Percentiles rank a stretch among this genome's conserved stretches.
Conservation (phyloP, 2,329 filamentous ascomycete genomes). For the Calonectria ilicicola region DNA sequence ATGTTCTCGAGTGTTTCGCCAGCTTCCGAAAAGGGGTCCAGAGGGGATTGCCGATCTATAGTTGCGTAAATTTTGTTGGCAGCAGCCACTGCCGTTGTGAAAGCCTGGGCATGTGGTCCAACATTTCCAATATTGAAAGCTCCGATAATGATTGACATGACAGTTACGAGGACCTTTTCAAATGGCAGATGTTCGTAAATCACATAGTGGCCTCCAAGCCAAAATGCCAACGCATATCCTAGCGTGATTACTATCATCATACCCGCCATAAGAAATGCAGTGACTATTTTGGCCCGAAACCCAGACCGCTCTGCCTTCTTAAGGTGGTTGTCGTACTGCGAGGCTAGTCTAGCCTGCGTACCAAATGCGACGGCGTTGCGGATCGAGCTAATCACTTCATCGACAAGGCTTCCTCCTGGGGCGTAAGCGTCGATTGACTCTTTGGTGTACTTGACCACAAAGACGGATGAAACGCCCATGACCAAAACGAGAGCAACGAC, state of each 20-base stretch:
- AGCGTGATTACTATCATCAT: not conserved
- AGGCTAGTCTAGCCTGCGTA: constrained; percentile 74
- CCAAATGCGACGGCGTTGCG: not conserved
- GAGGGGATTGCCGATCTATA: constrained; percentile 74
- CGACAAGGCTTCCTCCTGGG: constrained; percentile 58
- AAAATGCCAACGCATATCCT: not conserved
- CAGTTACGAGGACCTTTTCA: constrained; percentile 75
- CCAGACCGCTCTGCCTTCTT: constrained; percentile 54
- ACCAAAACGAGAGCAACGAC: constrained; percentile 77
- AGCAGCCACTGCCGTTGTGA: constrained; percentile 62
- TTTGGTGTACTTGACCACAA: constrained; percentile 81
- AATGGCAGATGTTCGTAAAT: not conserved
- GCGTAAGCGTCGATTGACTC: constrained; percentile 78
- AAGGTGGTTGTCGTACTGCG: constrained; percentile 82
- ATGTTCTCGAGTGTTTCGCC: constrained; percentile 42
- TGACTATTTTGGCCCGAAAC: constrained; percentile 67
- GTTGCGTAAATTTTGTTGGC: constrained; percentile 86
- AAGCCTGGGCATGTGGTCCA: not conserved
- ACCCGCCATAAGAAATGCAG: not conserved
- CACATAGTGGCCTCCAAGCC: not conserved
- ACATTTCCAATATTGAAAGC: not conserved
- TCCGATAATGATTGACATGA: constrained; percentile 83
- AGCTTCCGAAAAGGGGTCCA: constrained; percentile 47
- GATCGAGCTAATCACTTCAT: not conserved
- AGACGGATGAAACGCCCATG: constrained; percentile 75